Base-by-base conservation (phyloP, 352 stramenopile genomes). In the Globisporangium carolinianum region DNA sequence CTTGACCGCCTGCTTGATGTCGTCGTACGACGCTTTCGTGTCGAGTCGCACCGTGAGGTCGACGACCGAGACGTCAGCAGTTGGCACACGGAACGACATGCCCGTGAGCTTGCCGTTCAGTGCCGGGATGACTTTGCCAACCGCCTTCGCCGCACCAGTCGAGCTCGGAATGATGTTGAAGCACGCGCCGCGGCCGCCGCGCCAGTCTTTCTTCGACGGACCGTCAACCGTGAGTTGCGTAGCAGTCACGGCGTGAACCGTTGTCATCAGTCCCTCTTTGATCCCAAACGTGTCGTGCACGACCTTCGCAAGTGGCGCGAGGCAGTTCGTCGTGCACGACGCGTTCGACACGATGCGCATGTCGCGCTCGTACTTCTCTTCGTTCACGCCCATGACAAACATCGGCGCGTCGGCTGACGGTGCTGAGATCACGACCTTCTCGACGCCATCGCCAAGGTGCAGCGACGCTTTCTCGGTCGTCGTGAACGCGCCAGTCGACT, bases 111-210 rank as follows among this genome's bases (percentile, higher is more conserved):
- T 97, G 59, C 89, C 89, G 70, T 97, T 96, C 56, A 97, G 68
- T 59, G 76, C 76, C 35, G 91, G 91, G 68, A 99, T 99, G 71
- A 99, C 96, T 87, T 99, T 99, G 69, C 96, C 97, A 58, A 99
- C 97, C 66, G 97, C 97, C 90, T 99, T 99, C 70, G 97, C 97
- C 37, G 97, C 97, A 52, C 96, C 96, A 36, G 96, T 99, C 9
- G 92, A 98, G 57, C 87, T 98, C n/a, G 97, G 97, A 69, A 99
- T 99, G 75, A 99, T 98, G 89, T 99, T 99, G 80, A 97, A 98
- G 80, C 84, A 98, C 37, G 90, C 96, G 61, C 89, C 95, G 85
- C 97, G 96, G 67, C 97, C 97, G 65, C 92, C 96, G 65, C 95
- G 94, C 96, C 97, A 99, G 87, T 99, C 97, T 77, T 99, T 99